Evolutionary conservation across 352 stramenopile species (phyloP).

Genomic region (Globisporangium recalcitrans): DNA sequence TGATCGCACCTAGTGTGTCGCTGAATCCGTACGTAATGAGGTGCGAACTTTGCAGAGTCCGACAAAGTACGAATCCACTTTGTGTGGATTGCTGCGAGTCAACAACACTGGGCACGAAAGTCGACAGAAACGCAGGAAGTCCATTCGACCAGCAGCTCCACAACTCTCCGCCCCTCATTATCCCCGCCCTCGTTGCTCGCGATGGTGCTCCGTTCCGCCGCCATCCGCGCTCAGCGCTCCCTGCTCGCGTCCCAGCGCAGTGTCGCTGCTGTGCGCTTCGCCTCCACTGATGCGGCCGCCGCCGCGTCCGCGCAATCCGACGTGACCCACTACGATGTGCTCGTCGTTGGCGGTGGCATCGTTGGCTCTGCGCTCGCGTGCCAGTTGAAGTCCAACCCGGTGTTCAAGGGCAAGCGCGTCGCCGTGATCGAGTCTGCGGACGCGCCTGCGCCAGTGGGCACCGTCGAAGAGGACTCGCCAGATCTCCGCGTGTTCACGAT

Average conservation of each 20-base stretch:
- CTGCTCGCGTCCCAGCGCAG: constrained; percentile 13
- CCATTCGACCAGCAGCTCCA: constrained; percentile 6
- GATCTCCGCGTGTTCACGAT: constrained; percentile 90
- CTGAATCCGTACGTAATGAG: background rate
- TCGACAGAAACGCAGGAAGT: constrained; percentile 8
- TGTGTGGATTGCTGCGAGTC: constrained; percentile 9
- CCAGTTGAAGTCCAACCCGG: constrained; percentile 66
- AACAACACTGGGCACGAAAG: background rate
- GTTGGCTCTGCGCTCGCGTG: constrained; percentile 78
- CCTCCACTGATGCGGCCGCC: constrained; percentile 20
- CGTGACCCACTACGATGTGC: constrained; percentile 65
- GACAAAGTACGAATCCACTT: background rate
- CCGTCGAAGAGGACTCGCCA: constrained; percentile 56
- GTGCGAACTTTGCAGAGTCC: background rate
- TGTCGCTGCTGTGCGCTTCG: constrained; percentile 19
- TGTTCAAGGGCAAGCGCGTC: constrained; percentile 79
- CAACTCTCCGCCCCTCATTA: background rate
- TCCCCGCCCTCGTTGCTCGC: background rate
- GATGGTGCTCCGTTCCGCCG: constrained; percentile 13
- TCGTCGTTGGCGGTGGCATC: constrained; percentile 81
- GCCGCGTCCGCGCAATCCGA: constrained; percentile 20
- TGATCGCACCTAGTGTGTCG: no score
- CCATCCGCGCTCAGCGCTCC: constrained; percentile 12
- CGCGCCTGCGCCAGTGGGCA: constrained; percentile 29
- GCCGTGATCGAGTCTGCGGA: constrained; percentile 62